A percentile compares a stretch with the other conserved stretches of the same genome.
Conservation (phyloP, 2,329 filamentous ascomycete species). For the Diaporthe velutina region DNA sequence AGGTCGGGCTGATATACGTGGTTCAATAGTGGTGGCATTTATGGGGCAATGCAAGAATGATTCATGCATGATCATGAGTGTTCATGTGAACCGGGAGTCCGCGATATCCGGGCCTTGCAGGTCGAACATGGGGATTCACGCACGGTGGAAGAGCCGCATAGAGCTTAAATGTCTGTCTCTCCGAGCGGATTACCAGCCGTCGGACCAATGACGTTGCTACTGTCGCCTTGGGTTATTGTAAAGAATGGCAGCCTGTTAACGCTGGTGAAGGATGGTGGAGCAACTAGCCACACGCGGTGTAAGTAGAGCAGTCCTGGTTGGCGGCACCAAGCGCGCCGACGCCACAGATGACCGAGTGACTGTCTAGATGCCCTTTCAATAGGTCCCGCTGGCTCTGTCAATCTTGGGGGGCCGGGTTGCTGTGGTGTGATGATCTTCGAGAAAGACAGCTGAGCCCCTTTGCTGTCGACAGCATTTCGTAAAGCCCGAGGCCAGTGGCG, state of each 20-base stretch:
- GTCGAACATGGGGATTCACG: neutral
- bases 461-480: neutral
- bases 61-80: neutral
- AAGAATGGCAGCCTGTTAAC: neutral
- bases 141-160: neutral
- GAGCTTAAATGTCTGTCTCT: neutral
- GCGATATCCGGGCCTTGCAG: neutral
- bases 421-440: neutral
- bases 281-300: neutral
- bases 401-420: neutral
- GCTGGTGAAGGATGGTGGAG: neutral
- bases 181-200: no score
- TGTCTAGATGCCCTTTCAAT: neutral
- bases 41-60: neutral
- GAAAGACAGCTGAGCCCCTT: neutral
- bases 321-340: neutral
- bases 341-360: conserved; percentile 9
- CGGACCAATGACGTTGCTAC: neutral
- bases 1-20: neutral
- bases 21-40: neutral
- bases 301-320: neutral
- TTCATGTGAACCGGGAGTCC: neutral
- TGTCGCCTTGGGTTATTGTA: neutral
- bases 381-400: neutral
- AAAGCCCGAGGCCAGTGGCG: neutral